Base-by-base conservation (phyloP, 805 yeast species). In the Danielia oregonensis region DNA sequence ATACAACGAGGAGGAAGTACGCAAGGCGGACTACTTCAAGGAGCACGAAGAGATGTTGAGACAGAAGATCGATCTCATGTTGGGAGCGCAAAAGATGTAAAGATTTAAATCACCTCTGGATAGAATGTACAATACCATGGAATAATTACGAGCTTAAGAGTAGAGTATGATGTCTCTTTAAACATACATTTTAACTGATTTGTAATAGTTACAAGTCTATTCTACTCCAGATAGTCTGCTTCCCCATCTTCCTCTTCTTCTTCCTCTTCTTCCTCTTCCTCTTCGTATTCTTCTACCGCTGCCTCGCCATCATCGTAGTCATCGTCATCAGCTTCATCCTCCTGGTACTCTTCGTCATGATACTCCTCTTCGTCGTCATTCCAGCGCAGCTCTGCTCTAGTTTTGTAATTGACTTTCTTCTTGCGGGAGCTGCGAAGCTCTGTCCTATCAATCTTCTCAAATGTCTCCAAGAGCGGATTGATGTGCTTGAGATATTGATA, bases 1-100 rank as follows among this genome's bases (percentile, higher is more conserved):
- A 7, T 84, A 80, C 60, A 81, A 80, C 54, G 97, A 91, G 62
- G 97, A 89, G 54, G 69, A 76, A 14, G 95, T 87, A 4, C 78
- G 98, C 64, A 76, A 83, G 50, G 78, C 96, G 3, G 78, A 79
- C 12, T 93, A 82, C 60, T 93, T 64, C 41, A 76, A 79, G 27
- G 89, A 86, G 49, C 86, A 86, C 42, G 70, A 67, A 46, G 57
- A 57, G 18, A 65, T 84, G 48, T 66, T 93, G 36, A 74, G 76
- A 42, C 93, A 88, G 49, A 88, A 87, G 51, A 70, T 91, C 33
- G 86, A 85, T 43, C 66, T 87, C 30, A 69, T 89, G 46, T 64
- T 88, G 45, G 82, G 81, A 32, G 67, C 80, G 11, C 51, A 44
- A 16, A 44, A 44, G 34, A 30, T 46, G 35, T 46, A 33, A 26